Percentiles rank a stretch among this genome's conserved stretches.
phyloP scores from a whole-genome alignment of 1,139 yeast species.

The Taiozyma sp. region DNA sequence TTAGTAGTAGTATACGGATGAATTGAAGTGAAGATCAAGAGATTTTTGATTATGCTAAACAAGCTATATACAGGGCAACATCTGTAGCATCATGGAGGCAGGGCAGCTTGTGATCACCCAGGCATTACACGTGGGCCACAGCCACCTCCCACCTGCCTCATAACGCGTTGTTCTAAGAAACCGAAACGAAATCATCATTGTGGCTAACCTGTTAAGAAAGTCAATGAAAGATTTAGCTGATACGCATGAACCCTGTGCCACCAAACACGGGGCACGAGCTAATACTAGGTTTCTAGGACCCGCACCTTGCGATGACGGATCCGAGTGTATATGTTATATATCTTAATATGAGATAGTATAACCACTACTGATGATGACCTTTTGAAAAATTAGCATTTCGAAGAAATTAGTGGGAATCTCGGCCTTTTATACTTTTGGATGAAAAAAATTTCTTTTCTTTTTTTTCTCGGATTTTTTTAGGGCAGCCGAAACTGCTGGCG shows the following conservation, averaged over 20 bases:
- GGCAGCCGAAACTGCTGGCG: neutral
- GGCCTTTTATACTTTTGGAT: slow-evolving; percentile 14
- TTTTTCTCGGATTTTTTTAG: neutral
- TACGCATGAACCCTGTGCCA: slow-evolving; percentile 19
- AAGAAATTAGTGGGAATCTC: slow-evolving; percentile 7
- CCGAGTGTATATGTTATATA: slow-evolving; percentile 39
- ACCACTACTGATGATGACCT: slow-evolving; percentile 63
- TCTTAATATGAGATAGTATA: slow-evolving; percentile 56
- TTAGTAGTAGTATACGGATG: neutral
- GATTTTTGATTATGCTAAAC: slow-evolving; percentile 1
- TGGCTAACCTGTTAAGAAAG: slow-evolving; percentile 28
- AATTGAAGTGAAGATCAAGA: neutral
- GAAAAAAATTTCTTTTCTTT: neutral
- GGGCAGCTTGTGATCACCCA: slow-evolving; percentile 18
- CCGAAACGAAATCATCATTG: slow-evolving; percentile 28
- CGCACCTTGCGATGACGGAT: slow-evolving; percentile 7
- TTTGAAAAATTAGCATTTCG: slow-evolving; percentile 3
- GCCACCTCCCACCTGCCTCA: slow-evolving; percentile 21
- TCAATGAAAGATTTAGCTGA: slow-evolving; percentile 27
- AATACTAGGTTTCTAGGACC: slow-evolving; percentile 25
- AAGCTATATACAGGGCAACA: neutral
- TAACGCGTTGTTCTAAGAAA: slow-evolving; percentile 26
- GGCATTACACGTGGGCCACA: slow-evolving; percentile 17
- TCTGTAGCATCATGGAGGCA: slow-evolving; percentile 24
- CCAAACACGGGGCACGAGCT: slow-evolving; percentile 14